Evolutionary conservation across 2,329 filamentous ascomycete genomes (phyloP).

Genomic region (Dendrostoma leiphaemia): DNA sequence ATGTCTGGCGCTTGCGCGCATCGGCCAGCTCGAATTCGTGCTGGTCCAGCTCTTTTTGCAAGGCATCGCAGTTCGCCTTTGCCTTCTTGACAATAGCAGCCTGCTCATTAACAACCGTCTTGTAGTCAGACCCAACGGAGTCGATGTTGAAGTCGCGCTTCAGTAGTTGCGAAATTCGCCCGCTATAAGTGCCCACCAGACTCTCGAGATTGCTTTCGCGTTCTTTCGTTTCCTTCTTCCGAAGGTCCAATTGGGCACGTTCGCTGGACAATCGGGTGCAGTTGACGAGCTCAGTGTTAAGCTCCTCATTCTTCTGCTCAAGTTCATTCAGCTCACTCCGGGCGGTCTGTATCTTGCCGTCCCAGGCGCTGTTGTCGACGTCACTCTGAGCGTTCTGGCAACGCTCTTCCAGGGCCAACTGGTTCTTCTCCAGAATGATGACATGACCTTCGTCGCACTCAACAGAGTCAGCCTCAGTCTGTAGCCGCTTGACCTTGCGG

Average conservation of each 20-base stretch:
- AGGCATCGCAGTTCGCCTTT: constrained; percentile 67
- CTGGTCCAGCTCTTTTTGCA: constrained; percentile 71
- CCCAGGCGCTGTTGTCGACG: constrained; percentile 64
- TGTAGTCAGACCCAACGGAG: constrained; percentile 69
- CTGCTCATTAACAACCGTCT: constrained; percentile 59
- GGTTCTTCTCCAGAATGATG: constrained; percentile 71
- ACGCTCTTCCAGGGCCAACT: constrained; percentile 64
- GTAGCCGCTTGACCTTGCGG: constrained; percentile 62
- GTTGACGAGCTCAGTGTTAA: constrained; percentile 79
- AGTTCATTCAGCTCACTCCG: constrained; percentile 65
- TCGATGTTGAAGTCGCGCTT: constrained; percentile 66
- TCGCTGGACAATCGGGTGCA: constrained; percentile 79
- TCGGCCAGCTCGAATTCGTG: constrained; percentile 71
- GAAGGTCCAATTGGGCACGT: constrained; percentile 77
- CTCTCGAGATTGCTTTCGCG: constrained; percentile 74
- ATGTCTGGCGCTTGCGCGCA: constrained; percentile 60
- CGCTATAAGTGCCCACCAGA: constrained; percentile 70
- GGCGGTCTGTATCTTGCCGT: constrained; percentile 65
- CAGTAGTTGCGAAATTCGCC: constrained; percentile 66
- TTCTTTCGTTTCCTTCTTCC: constrained; percentile 76
- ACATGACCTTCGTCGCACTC: constrained; percentile 83
- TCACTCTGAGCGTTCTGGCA: constrained; percentile 63
- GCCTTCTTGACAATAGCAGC: constrained; percentile 58
- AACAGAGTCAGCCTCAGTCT: constrained; percentile 69
- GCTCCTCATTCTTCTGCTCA: constrained; percentile 68